Percentiles rank a stretch among this genome's conserved stretches.
These are phyloP conservation scores for Candida broadrunensis DNA, from an alignment of 805 yeast genomes.

Conservation along the genomic window DNA sequence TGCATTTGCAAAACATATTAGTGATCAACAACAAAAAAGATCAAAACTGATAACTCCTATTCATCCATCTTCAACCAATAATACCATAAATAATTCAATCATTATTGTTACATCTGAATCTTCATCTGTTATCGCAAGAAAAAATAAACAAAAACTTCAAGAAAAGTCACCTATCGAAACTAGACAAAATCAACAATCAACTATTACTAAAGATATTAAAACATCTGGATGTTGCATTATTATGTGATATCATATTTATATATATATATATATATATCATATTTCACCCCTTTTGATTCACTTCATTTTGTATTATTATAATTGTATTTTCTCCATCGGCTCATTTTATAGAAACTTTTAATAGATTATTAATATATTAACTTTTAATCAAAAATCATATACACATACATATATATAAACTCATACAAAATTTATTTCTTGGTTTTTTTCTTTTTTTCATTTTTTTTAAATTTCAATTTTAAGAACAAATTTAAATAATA, in stretches of 20 bases:
- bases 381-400: no score
- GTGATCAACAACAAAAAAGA: not conserved
- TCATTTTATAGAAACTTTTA: no score
- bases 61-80: not conserved
- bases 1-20: not conserved
- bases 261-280: no score
- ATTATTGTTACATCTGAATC: not conserved
- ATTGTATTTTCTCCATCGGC: no score
- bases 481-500: no score
- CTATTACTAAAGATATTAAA: not conserved
- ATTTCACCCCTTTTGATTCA: no score
- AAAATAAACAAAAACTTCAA: not conserved
- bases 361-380: no score
- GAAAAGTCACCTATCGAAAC: not conserved
- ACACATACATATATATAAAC: no score
- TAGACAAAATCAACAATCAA: not conserved
- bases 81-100: not conserved
- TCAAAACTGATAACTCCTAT: not conserved
- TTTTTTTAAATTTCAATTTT: no score
- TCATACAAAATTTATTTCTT: no score
- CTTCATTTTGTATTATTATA: no score
- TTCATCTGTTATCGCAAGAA: not conserved
- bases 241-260: conserved; percentile 9
- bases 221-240: conserved; percentile 16
- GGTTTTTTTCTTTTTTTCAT: no score